These are phyloP conservation scores for Ceratobasidium sp. DNA, from an alignment of 1,284 basidiomycete species.

Conservation along the genomic window DNA sequence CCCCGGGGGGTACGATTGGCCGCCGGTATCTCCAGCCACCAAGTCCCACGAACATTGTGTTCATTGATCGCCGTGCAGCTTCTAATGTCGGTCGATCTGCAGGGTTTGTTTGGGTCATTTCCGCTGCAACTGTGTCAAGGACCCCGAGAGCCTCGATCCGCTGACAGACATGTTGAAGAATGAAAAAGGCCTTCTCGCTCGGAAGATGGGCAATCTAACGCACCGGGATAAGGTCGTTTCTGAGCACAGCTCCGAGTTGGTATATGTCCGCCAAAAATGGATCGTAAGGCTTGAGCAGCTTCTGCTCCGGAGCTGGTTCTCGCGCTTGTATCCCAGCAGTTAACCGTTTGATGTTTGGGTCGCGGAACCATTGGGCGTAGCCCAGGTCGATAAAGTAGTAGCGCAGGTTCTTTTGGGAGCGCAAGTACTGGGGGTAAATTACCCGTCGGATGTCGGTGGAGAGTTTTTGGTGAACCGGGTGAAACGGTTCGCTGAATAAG, in stretches of 20 bases:
- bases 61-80: not conserved
- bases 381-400: no score
- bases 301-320: slow-evolving; percentile 9
- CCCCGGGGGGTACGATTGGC: not conserved
- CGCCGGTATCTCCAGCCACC: not conserved
- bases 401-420: no score
- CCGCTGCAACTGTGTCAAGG: not conserved
- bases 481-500: slow-evolving; percentile 9
- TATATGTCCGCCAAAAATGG: slow-evolving; percentile 18
- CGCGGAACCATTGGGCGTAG: not conserved
- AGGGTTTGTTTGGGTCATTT: slow-evolving; percentile 1
- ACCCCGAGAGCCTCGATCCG: not conserved
- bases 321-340: not conserved
- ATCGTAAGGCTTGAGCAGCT: not conserved
- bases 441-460: not conserved
- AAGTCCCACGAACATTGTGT: not conserved
- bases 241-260: slow-evolving; percentile 12
- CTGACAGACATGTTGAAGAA: not conserved
- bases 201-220: not conserved
- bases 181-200: not conserved
- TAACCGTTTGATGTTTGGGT: not conserved
- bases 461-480: slow-evolving; percentile 1
- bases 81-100: not conserved
- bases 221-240: slow-evolving; percentile 24
- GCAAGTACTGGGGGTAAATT: not conserved